Evolutionary conservation across 2,329 filamentous ascomycete genomes (phyloP).

Genomic region (Fusarium xylarioides): DNA sequence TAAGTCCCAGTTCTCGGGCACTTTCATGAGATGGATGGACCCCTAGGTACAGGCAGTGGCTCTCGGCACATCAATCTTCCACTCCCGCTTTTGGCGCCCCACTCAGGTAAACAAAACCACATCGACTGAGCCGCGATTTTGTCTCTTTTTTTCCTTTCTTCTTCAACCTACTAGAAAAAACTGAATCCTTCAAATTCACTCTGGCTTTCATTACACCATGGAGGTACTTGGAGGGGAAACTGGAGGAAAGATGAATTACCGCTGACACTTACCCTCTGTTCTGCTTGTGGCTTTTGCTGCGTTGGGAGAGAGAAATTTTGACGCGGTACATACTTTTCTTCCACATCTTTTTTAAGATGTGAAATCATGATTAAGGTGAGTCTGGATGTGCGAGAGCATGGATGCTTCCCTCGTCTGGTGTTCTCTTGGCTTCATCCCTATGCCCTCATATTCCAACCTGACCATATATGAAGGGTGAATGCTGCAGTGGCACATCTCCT

Average conservation of each 20-base stretch:
- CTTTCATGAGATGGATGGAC: not conserved
- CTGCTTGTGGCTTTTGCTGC: constrained; percentile 48
- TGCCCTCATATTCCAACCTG: not conserved
- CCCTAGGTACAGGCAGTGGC: not conserved
- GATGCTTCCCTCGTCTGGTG: not conserved
- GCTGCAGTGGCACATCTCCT: not conserved
- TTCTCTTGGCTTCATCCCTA: no score
- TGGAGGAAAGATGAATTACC: constrained; percentile 68
- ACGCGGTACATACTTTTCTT: constrained; percentile 46
- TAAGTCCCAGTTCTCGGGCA: not conserved
- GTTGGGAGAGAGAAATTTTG: constrained; percentile 50
- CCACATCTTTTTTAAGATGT: not conserved
- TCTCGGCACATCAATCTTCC: constrained; percentile 44
- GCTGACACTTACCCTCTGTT: constrained; percentile 60
- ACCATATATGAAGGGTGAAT: not conserved
- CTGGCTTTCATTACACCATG: constrained; percentile 65
- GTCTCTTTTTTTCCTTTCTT: constrained; percentile 43
- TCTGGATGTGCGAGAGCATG: not conserved
- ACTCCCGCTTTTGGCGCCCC: constrained; percentile 3
- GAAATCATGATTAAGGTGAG: not conserved
- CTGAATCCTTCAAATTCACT: constrained; percentile 73
- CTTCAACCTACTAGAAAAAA: constrained; percentile 57
- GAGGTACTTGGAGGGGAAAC: constrained; percentile 74
- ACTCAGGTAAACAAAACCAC: constrained; percentile 29
- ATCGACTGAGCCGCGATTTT: constrained; percentile 3